Base-by-base conservation (phyloP, 1,284 basidiomycete genomes). In the Pulveroboletus sp. region DNA sequence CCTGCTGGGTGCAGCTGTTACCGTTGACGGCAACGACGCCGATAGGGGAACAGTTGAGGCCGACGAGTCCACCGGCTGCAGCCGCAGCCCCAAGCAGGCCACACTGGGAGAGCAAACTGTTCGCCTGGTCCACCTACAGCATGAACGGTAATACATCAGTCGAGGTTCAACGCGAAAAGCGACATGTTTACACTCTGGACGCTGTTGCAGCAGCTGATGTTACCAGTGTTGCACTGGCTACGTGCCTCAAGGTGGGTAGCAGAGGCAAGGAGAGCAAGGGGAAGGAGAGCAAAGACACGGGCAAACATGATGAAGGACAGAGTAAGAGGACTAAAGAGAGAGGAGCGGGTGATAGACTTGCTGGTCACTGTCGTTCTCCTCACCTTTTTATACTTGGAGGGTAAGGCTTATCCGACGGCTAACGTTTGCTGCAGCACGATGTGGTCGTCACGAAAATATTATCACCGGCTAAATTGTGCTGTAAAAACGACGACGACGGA, bases 231-330 rank as follows among this genome's bases (percentile, higher is more conserved):
- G 33, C 65, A 66, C 35, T 42, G 15, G 20, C n/a, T 18, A 1
- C 61, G 61, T 0, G 52, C 61, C 49, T 49, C 44, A 3, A 52
- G 49, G 38, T 62, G 54, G 0, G 48, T 29, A 3, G 59, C 45
- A 15, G 62, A 55, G 2, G 5, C 62, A 8, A 62, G 25, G 18
- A 66, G 40, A 39, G 45, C 64, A 4, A 66, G 39, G 7, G 65
- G 67, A 2, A 69, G 31, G n/a, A 69, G 46, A 48, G 65, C 60
- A 4, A 69, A 9, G 40, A 69, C n/a, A 2, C 57, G 57, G 42
- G 63, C 31, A n/a, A 69, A 63, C 65, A 66, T 66, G 12, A 8
- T 29, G 26, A 42, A 4, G 18, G 29, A 17, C 5, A 44, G 26
- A 46, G n/a, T 24, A 12, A 14, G 11, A n/a, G 26, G 5, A 20